Evolutionary conservation across 176 grass and related monocot species (phyloP), one percentile per base, ranked within the genome.

Genomic region (Leersia perrieri): DNA sequence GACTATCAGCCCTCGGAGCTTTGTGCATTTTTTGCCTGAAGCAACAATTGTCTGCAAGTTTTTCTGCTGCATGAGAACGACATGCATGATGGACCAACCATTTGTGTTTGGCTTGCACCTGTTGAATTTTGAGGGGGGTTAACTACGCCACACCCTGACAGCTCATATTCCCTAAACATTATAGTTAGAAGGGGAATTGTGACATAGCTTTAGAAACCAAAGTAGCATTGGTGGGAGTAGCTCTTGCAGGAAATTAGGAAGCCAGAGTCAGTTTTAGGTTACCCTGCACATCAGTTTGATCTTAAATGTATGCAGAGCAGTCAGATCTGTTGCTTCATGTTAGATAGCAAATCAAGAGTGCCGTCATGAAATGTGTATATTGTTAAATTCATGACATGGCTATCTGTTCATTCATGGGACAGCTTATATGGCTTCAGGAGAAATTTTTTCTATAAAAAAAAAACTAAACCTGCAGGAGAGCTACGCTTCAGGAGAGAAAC

Each of bases 361-460:
- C 53, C 22, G n/a, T 58, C 53, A 76, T 63, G 71, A 35, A 78
- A 33, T 87, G 41, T 83, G 33, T 57, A 78, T 88, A 76, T 88
- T 49, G 18, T 34, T 5, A 12, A 38, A 65, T 62, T 39, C 55
- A 57, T 40, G 55, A 28, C 72, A 25, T 76, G 33, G 4, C 28
- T 55, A 57, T 42, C 11, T 16, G 18, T 74, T 74, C 41, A 74
- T 55, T 64, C n/a, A 22, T 75, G 60, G 8, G 14, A 47, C 25
- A 30, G 58, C 41, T 73, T 73, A 20, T 22, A 11, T 29, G 47
- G 66, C 23, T 30, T 55, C 16, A 28, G n/a, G n/a, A n/a, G n/a
- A n/a, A n/a, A n/a, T n/a, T n/a, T n/a, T n/a, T n/a, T n/a, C n/a
- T n/a, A n/a, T n/a, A n/a, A n/a, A n/a, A n/a, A n/a, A n/a, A n/a